Conservation (phyloP, 495 filamentous ascomycete species). For the Trichoderma virens region DNA sequence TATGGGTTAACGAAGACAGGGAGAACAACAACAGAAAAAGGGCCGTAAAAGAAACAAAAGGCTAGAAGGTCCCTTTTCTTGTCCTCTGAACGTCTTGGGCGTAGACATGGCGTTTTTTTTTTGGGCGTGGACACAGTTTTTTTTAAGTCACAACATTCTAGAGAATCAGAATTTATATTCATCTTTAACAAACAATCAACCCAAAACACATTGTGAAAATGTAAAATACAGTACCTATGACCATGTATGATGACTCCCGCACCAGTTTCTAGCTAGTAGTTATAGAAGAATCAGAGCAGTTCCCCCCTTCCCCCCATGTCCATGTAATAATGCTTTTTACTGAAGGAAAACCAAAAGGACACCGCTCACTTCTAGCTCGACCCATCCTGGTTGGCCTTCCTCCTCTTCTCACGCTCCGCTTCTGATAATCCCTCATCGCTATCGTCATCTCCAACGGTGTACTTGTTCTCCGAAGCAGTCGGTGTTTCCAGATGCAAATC, state of each 20-base stretch:
- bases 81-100: neutral
- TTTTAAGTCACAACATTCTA: neutral
- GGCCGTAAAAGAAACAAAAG: neutral
- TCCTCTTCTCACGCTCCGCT: conserved; percentile 10
- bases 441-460: conserved; percentile 53
- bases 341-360: neutral
- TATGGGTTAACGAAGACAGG: neutral
- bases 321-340: neutral
- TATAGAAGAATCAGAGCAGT: neutral
- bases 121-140: neutral
- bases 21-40: neutral
- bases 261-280: neutral
- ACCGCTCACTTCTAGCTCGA: neutral
- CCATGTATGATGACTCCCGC: neutral
- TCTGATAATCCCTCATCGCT: conserved; percentile 28
- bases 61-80: neutral
- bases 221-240: neutral
- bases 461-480: conserved; percentile 30
- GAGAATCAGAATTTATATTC: neutral
- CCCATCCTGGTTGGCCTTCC: neutral
- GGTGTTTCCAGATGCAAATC: conserved; percentile 53
- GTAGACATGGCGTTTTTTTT: neutral
- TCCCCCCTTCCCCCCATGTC: neutral
- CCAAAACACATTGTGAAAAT: neutral
- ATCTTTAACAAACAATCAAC: neutral